Percentiles rank a stretch among this genome's conserved stretches.
Evolutionary conservation across 345 rosid genomes (phyloP).

Genomic region (Populus pruinosa): DNA sequence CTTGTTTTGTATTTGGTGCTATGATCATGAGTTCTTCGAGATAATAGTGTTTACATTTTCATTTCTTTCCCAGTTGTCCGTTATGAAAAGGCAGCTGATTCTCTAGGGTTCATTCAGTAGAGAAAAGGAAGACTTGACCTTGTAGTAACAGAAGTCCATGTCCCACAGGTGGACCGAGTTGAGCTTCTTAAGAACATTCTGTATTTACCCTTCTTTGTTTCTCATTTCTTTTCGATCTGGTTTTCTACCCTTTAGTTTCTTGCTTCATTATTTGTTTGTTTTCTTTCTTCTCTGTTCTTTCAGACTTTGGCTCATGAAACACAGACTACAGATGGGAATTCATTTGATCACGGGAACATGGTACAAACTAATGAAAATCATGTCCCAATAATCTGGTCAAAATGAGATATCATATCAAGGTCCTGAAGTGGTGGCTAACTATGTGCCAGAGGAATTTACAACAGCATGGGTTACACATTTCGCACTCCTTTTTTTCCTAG

Average conservation of each 20-base stretch:
- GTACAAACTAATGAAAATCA: not conserved
- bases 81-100: not conserved
- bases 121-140: not conserved
- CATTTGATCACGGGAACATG: not conserved
- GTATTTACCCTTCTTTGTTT: too few species aligned
- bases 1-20: not conserved
- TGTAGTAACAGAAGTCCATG: not conserved
- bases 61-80: not conserved
- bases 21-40: not conserved
- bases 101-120: not conserved
- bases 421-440: not conserved
- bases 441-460: not conserved
- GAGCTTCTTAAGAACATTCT: too few species aligned
- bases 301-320: not conserved
- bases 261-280: not conserved
- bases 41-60: not conserved
- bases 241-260: not conserved
- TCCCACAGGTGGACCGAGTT: not conserved
- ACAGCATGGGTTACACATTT: too few species aligned
- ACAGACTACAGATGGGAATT: not conserved
- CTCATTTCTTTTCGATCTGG: not conserved
- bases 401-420: not conserved
- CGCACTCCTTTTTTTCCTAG: too few species aligned
- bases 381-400: not conserved
- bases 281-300: too few species aligned